Conservation (phyloP, 1,284 basidiomycete genomes). For the Lignosus rhinocerotis region DNA sequence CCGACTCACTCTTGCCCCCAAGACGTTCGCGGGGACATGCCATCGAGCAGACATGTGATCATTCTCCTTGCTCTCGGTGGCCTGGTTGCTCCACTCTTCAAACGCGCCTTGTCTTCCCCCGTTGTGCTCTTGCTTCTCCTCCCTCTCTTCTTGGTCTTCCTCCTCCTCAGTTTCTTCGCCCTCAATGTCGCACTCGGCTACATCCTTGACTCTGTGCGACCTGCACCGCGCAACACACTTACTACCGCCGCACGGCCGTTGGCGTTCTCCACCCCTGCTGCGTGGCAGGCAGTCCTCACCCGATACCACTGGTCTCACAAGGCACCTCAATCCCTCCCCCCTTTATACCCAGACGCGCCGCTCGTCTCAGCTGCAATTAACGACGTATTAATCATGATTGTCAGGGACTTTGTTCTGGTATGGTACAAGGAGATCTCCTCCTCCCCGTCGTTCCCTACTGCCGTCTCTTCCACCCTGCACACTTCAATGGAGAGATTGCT, state of each 20-base stretch:
- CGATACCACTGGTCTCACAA: slow-evolving; percentile 83
- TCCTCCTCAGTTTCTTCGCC: slow-evolving; percentile 51
- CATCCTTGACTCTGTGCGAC: slow-evolving; percentile 50
- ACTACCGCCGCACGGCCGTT: slow-evolving; percentile 64
- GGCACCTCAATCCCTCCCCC: slow-evolving; percentile 60
- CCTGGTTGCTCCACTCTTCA: slow-evolving; percentile 50
- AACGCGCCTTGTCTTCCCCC: slow-evolving; percentile 63
- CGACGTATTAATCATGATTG: slow-evolving; percentile 75
- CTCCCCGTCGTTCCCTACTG: slow-evolving; percentile 84
- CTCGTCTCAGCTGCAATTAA: slow-evolving; percentile 70
- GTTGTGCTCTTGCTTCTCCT: slow-evolving; percentile 63
- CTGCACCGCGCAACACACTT: slow-evolving; percentile 38
- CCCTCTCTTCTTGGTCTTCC: slow-evolving; percentile 53
- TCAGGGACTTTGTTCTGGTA: slow-evolving; percentile 79
- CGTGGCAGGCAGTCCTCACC: slow-evolving; percentile 86
- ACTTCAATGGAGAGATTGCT: slow-evolving; percentile 62
- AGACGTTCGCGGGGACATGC: slow-evolving; percentile 12
- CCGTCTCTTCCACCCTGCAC: slow-evolving; percentile 79
- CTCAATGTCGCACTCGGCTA: slow-evolving; percentile 57
- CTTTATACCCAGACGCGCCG: slow-evolving; percentile 61
- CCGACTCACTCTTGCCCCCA: neutral
- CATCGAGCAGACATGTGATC: slow-evolving; percentile 24
- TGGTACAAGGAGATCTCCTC: slow-evolving; percentile 88
- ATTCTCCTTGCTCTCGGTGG: slow-evolving; percentile 39
- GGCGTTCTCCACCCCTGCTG: slow-evolving; percentile 85